Conservation (phyloP, 345 rosid species). For the Gossypium thurberi region DNA sequence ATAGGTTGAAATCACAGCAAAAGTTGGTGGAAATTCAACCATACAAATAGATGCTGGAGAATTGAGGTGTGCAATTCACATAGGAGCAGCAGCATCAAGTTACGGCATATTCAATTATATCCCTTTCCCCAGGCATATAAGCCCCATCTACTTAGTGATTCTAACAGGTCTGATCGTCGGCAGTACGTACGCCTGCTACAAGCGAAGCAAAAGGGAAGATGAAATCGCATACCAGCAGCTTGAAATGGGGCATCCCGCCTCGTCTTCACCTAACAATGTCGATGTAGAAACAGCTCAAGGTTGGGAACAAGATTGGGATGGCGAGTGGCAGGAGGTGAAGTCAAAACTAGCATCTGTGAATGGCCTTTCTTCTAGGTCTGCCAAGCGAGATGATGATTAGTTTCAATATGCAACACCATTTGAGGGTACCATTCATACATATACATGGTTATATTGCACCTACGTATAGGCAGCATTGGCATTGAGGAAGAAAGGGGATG, state of each 20-base stretch:
- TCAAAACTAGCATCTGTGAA: constrained; percentile 43
- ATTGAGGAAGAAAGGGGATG: no score
- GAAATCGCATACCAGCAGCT: constrained; percentile 54
- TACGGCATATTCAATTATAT: constrained; percentile 9
- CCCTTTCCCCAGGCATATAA: constrained; percentile 8
- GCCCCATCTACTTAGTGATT: constrained; percentile 47
- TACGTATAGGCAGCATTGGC: no score
- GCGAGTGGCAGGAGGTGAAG: constrained; percentile 42
- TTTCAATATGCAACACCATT: background rate
- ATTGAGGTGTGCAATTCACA: constrained; percentile 28
- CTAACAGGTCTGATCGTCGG: constrained; percentile 33
- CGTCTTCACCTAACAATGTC: constrained; percentile 23
- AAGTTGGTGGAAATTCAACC: constrained; percentile 12
- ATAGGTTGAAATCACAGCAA: constrained; percentile 26
- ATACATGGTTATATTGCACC: background rate
- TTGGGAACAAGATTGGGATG: constrained; percentile 76
- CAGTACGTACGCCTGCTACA: constrained; percentile 43
- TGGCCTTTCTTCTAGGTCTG: constrained; percentile 46
- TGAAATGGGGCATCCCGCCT: constrained; percentile 45
- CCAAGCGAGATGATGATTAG: constrained; percentile 29
- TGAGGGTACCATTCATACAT: background rate
- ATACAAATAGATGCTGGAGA: constrained; percentile 28
- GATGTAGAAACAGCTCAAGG: constrained; percentile 39
- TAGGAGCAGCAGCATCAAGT: constrained; percentile 15
- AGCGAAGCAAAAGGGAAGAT: constrained; percentile 26